Evolutionary conservation across 148 eudicot genomes (phyloP), one percentile per base, ranked within the genome.

Genomic region (Polygonum maritimum): DNA sequence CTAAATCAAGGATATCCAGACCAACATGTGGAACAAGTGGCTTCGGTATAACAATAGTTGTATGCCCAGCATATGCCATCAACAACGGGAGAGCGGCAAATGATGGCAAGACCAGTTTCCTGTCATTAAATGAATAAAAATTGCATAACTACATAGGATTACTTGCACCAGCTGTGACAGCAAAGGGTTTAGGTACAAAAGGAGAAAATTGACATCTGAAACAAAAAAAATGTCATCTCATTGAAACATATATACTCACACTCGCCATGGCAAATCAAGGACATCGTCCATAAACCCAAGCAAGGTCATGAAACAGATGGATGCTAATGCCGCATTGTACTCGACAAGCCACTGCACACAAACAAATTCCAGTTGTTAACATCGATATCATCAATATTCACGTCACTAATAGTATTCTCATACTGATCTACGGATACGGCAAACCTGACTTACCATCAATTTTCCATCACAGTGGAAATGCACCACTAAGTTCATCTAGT

Each of bases 41-140:
- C 84, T 92, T 95, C 77, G 98, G 98, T 69, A 95, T 89, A 75
- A 92, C 76, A 65, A 92, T 90, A 47, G 94, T 89, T 77, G 98
- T 95, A 83, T 95, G 98, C 63, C 98, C 98, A 78, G 98, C 97
- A 87, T 95, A 95, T 48, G 98, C 98, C 98, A 95, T 92, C 89
- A 92, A 85, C 71, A 95, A 79, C 15, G 98, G 96, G 81, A 95
- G 96, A 78, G 98, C 92, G 70, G 97, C 94, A 80, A 95, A 82
- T 76, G 96, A 89, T 67, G 98, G 97, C 87, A 95, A 79, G 47
- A 92, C 77, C 73, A 95, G 74, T 83, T 95, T 95, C 88, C 97
- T 92, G 97, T 78, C 35, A 75, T 67, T 21, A 67, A 67, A 67
- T 14, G 45, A 10, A 67, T 38, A 67, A 4, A 38, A 36, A 19